Conservation (phyloP, 2,329 filamentous ascomycete genomes). For the Diaporthe caulivora region DNA sequence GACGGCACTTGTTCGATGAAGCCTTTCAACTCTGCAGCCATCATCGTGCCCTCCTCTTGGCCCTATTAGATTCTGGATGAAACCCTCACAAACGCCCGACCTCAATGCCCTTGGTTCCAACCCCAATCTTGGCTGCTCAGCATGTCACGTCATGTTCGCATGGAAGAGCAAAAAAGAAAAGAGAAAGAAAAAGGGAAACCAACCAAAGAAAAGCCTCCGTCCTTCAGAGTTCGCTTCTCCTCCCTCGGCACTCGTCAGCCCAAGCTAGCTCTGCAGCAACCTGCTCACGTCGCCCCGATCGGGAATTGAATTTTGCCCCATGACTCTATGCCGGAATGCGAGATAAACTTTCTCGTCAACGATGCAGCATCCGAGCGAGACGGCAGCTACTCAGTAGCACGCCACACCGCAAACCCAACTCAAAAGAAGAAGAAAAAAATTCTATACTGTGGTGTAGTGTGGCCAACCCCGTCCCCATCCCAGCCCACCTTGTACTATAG, state of each 20-base stretch:
- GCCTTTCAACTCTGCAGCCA: slow-evolving; percentile 15
- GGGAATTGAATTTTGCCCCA: slow-evolving; percentile 1
- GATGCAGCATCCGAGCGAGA: slow-evolving; percentile 15
- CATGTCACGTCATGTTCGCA: slow-evolving; percentile 14
- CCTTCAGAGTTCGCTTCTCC: slow-evolving; percentile 8
- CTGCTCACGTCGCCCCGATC: background rate
- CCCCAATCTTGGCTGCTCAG: background rate
- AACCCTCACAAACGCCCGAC: background rate
- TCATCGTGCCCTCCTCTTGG: background rate
- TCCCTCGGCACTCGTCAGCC: slow-evolving; percentile 11
- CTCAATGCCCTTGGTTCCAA: background rate
- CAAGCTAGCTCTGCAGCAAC: background rate
- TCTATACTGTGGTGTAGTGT: background rate
- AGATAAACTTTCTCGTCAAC: slow-evolving; percentile 18
- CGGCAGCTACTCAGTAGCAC: slow-evolving; percentile 11
- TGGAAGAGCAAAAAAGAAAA: background rate
- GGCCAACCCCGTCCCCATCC: background rate
- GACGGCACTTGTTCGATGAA: slow-evolving; percentile 13
- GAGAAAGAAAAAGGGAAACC: background rate
- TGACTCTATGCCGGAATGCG: slow-evolving; percentile 19
- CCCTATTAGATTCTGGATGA: slow-evolving; percentile 18
- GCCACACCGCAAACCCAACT: slow-evolving; percentile 23
- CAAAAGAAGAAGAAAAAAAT: too few relatives aligned
- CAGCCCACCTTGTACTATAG: background rate
- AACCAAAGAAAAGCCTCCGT: background rate